Percentiles rank a stretch among this genome's conserved stretches.
phyloP scores from a whole-genome alignment of 2,329 filamentous ascomycete species.

The Knoxdaviesia capensis region DNA sequence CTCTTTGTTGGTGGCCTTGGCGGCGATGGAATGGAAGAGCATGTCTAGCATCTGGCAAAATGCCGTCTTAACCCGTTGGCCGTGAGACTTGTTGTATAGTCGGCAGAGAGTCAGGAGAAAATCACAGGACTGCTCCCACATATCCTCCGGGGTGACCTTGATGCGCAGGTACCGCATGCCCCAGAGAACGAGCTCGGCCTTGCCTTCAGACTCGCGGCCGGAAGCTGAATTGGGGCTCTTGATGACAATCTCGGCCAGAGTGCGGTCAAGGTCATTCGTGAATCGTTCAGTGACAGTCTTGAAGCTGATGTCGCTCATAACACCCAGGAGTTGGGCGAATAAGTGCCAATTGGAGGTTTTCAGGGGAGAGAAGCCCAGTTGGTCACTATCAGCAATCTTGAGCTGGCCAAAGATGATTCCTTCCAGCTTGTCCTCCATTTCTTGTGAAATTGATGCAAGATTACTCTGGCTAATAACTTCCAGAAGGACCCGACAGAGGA shows the following conservation, averaged over 20 bases:
- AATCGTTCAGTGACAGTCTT: constrained; percentile 66
- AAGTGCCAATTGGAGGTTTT: constrained; percentile 92
- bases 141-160: constrained; percentile 48
- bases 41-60: constrained; percentile 87
- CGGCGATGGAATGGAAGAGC: constrained; percentile 70
- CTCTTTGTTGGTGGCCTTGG: constrained; percentile 54
- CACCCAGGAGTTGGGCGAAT: constrained; percentile 80
- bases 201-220: constrained; percentile 53
- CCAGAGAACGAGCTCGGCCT: constrained; percentile 68
- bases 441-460: constrained; percentile 59
- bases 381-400: constrained; percentile 69
- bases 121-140: constrained; percentile 75
- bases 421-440: constrained; percentile 88
- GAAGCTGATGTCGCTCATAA: constrained; percentile 90
- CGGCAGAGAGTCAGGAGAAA: constrained; percentile 68
- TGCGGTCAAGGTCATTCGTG: constrained; percentile 56
- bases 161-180: constrained; percentile 83
- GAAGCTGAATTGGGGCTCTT: constrained; percentile 40
- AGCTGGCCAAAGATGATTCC: constrained; percentile 94
- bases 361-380: constrained; percentile 55
- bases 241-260: constrained; percentile 52
- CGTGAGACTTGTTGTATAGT: constrained; percentile 70
- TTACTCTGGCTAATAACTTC: constrained; percentile 87
- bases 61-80: constrained; percentile 75
- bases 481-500: constrained; percentile 80